Evolutionary conservation across 768 basidiomycete species (phyloP).

Genomic region (Russula dissimulans): DNA sequence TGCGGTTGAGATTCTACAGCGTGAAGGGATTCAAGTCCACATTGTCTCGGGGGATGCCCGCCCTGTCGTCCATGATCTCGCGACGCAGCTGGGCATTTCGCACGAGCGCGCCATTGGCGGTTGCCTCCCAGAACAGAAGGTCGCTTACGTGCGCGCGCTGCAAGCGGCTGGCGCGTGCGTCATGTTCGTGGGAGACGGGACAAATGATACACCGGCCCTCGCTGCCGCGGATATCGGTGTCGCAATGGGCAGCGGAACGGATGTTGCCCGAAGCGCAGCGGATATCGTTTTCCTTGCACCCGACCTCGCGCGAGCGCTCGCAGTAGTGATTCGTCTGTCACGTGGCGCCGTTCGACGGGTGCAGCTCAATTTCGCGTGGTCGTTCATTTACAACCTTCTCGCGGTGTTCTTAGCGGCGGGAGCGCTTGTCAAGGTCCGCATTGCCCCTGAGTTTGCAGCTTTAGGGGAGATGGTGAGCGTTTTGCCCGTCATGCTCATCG

Average conservation of each 20-base stretch:
- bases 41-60: constrained; percentile 45
- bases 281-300: constrained; percentile 37
- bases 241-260: constrained; percentile 29
- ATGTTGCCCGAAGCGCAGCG: constrained; percentile 34
- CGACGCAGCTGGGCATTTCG: constrained; percentile 31
- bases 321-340: constrained; percentile 32
- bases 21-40: constrained; percentile 31
- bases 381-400: constrained; percentile 35
- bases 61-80: constrained; percentile 36
- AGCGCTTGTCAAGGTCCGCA: constrained; percentile 32
- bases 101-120: constrained; percentile 31
- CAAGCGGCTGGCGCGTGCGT: constrained; percentile 25
- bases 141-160: constrained; percentile 25
- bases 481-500: constrained; percentile 33
- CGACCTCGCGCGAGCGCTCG: constrained; percentile 28
- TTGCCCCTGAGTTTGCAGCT: constrained; percentile 36
- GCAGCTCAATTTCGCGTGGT: constrained; percentile 31
- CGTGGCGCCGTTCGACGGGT: constrained; percentile 29
- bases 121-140: constrained; percentile 42
- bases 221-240: constrained; percentile 43
- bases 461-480: constrained; percentile 37
- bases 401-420: constrained; percentile 43
- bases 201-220: constrained; percentile 44
- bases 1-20: constrained; percentile 30
- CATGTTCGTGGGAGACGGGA: constrained; percentile 42